Conservation (phyloP, 1,284 basidiomycete species). For the Vanrija sp. region DNA sequence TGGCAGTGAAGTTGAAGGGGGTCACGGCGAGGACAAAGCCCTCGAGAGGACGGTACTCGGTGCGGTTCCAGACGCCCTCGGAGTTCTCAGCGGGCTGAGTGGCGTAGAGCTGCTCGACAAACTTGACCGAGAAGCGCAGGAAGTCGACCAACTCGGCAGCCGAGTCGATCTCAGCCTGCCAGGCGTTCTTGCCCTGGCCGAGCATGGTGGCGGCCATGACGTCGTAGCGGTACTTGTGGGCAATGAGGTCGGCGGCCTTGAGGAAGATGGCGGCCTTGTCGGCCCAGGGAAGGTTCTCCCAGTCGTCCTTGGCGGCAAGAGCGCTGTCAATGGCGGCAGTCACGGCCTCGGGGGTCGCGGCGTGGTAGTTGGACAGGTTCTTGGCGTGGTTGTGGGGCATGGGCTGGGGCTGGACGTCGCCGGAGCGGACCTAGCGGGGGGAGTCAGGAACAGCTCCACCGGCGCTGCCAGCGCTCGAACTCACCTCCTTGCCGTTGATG, state of each 20-base stretch:
- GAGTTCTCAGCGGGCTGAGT: conserved; percentile 87
- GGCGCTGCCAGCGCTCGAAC: conserved; percentile 32
- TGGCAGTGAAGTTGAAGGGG: conserved; percentile 98
- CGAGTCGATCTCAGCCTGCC: conserved; percentile 99
- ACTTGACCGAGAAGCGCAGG: conserved; percentile 94
- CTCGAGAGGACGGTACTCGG: conserved; percentile 93
- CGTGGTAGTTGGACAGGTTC: conserved; percentile 80
- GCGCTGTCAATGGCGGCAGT: conserved; percentile 80
- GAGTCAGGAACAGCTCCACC: too few relatives aligned
- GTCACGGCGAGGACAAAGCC: conserved; percentile 97
- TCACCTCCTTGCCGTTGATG: conserved; percentile 81
- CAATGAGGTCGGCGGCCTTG: conserved; percentile 90
- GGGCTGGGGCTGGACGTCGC: conserved; percentile 70
- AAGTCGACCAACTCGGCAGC: conserved; percentile 96
- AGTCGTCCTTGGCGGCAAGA: conserved; percentile 75
- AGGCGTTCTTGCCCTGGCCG: conserved; percentile 97
- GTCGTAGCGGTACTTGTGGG: conserved; percentile 90
- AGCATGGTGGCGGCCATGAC: conserved; percentile 96
- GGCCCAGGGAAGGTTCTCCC: conserved; percentile 93
- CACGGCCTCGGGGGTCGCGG: conserved; percentile 75
- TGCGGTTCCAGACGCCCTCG: conserved; percentile 88
- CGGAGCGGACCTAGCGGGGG: conserved; percentile 88
- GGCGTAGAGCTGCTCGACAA: conserved; percentile 88
- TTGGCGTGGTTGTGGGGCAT: conserved; percentile 79
- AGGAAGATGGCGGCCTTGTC: conserved; percentile 97